Base-by-base conservation (phyloP, 1,284 basidiomycete genomes). In the Ceratobasidium sp. region DNA sequence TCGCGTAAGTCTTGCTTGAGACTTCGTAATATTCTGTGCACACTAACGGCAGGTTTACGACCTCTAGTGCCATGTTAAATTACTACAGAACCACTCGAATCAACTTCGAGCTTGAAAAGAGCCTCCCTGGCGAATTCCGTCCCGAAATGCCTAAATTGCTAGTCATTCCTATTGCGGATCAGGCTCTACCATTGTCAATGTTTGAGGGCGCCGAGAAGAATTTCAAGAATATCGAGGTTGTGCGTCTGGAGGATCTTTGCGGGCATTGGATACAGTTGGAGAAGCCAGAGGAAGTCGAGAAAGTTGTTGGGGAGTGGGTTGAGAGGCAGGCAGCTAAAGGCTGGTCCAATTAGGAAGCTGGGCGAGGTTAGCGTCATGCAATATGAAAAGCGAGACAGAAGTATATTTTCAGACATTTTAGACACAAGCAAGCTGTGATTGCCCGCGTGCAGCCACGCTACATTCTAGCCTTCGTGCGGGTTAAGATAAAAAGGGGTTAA, bases 261-360 rank as follows among this genome's bases (percentile, higher is more conserved):
- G 73, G 62, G 14, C 73, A 74, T 51, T 65, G 60, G 62, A 51
- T 56, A 22, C 63, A 65, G 73, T 44, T 74, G 1, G 73, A 74
- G 41, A 45, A 57, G 33, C 73, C 62, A 19, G 36, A 29, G 14
- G 73, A 65, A 48, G 48, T 74, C 27, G 63, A 63, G 22, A 45
- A 53, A 22, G 57, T 74, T 57, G 53, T 74, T 31, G 73, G 73
- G 29, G 62, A 74, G 17, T 74, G 73, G 73, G 48, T 74, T 27
- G 73, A 74, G 51, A 36, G 53, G 29, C 56, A 31, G 29, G 27
- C 53, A 41, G 5, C 65, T 1, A 24, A 69, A 7, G 53, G 48
- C 2, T 66, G 64, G 33, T 41, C 11, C 11, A 41, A 11, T 11
- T 41, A 4, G 11, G 11, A 11, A 11, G 36, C 36, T 11, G 4